Evolutionary conservation across 1,284 basidiomycete genomes (phyloP), one percentile per base, ranked within the genome.

Genomic region (Malassezia nana): DNA sequence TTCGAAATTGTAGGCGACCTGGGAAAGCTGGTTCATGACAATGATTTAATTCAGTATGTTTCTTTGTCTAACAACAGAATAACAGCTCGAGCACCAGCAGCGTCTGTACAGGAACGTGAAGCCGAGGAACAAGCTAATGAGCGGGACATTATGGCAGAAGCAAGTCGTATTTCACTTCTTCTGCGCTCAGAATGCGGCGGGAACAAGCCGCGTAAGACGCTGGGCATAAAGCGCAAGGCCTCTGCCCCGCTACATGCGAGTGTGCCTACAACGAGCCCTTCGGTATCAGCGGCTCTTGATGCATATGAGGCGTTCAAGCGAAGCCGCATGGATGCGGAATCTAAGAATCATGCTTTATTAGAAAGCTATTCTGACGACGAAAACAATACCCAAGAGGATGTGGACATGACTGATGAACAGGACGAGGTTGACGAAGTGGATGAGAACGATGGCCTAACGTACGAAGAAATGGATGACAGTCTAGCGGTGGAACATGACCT

Each of bases 11-110:
- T 60, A 28, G 45, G 54, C 20, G 24, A 26, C 3, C 35, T 44
- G 24, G 65, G 59, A 3, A 51, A 57, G 10, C 45, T 60, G 8
- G 20, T 66, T 13, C 50, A 57, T 2, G 65, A 66, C 33, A 59
- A 52, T 8, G 65, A 64, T 24, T 38, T 43, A 3, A 10, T 66
- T n/a, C 41, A 46, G 50, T 51, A 35, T 25, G 50, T 51, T 6
- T 13, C 1, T 42, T 28, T 42, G n/a, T 7, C 40, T 42, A n/a
- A 42, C 40, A 42, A 25, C 40, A 31, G 26, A 12, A 32, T 38
- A 18, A n/a, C 16, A 9, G 35, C 15, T 38, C 35, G 35, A 10
- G 15, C 12, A 6, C 35, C 18, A 9, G 18, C 18, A 22, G 18
- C 1, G 18, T 3, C 5, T 9, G 18, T 18, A 10, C 12, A 38